Evolutionary conservation across 1,139 yeast genomes (phyloP).

Genomic region (Geotrichum aggregatum): DNA sequence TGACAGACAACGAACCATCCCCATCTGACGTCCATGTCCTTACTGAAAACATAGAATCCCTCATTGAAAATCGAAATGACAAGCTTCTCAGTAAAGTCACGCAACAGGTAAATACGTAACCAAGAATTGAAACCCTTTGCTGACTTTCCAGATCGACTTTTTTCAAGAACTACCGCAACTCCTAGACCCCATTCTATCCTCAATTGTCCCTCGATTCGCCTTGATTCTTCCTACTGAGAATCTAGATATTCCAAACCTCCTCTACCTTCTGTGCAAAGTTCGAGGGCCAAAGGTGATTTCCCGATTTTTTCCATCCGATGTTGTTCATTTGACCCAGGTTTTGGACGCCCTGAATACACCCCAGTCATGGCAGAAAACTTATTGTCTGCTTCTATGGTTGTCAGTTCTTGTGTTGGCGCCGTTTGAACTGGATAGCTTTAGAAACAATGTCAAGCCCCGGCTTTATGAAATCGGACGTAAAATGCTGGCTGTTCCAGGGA

Average conservation of each 20-base stretch:
- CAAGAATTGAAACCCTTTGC: no score
- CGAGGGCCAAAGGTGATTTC: slow-evolving; percentile 60
- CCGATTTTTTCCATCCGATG: slow-evolving; percentile 58
- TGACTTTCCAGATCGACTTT: slow-evolving; percentile 7
- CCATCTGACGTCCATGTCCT: neutral
- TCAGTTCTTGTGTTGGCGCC: slow-evolving; percentile 67
- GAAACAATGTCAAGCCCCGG: slow-evolving; percentile 36
- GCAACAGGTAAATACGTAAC: neutral
- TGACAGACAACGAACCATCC: slow-evolving; percentile 1
- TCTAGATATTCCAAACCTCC: slow-evolving; percentile 23
- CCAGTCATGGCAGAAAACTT: slow-evolving; percentile 53
- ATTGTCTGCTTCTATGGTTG: slow-evolving; percentile 67
- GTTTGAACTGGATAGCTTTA: slow-evolving; percentile 51
- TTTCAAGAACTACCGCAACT: slow-evolving; percentile 40
- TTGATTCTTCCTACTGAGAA: slow-evolving; percentile 11
- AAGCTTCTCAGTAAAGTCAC: neutral
- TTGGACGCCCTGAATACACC: slow-evolving; percentile 9
- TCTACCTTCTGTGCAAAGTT: slow-evolving; percentile 61
- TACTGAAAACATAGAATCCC: neutral
- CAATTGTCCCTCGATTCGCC: slow-evolving; percentile 26
- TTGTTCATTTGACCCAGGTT: slow-evolving; percentile 29
- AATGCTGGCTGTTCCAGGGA: slow-evolving; percentile 45
- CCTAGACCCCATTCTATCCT: slow-evolving; percentile 35
- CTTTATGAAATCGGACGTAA: slow-evolving; percentile 40
- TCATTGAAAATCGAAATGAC: neutral